phyloP scores from a whole-genome alignment of 768 basidiomycete species.

The Holtermannia corniformis region DNA sequence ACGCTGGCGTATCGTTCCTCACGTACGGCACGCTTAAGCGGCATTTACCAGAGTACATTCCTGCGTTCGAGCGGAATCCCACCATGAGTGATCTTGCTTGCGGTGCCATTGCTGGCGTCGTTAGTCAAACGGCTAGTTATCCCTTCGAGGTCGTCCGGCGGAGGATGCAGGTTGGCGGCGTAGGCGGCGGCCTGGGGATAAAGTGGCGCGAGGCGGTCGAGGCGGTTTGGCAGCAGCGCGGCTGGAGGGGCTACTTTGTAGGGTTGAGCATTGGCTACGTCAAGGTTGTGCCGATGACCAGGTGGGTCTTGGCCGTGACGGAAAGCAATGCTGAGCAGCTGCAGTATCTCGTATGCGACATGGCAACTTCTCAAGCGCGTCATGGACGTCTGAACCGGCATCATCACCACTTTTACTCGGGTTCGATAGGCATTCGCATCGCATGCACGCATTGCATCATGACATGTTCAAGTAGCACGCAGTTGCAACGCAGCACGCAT shows the following conservation, averaged over 20 bases:
- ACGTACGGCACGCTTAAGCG: conserved; percentile 66
- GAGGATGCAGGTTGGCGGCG: conserved; percentile 90
- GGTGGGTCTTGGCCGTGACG: conserved; percentile 24
- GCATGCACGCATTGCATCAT: too few species aligned
- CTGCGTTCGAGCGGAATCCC: conserved; percentile 33
- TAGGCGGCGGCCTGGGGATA: conserved; percentile 57
- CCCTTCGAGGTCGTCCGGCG: conserved; percentile 88
- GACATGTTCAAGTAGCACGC: too few species aligned
- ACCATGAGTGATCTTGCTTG: conserved; percentile 63
- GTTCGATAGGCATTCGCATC: too few species aligned
- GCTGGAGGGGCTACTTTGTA: conserved; percentile 82
- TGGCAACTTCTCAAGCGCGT: conserved; percentile 72
- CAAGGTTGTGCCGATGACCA: conserved; percentile 90
- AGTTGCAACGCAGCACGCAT: too few species aligned
- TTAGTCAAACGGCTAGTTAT: conserved; percentile 83
- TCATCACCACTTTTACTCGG: too few species aligned
- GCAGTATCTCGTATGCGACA: conserved; percentile 74
- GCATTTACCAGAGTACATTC: conserved; percentile 42
- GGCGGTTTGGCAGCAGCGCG: conserved; percentile 56
- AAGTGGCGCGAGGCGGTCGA: conserved; percentile 69
- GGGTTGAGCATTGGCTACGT: conserved; percentile 85
- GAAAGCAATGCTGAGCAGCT: background rate
- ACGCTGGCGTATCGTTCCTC: conserved; percentile 89
- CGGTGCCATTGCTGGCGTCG: conserved; percentile 74
- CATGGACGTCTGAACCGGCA: conserved; percentile 37